Percentiles rank a stretch among this genome's conserved stretches.
Conservation (phyloP, 176 grass and related monocot genomes). For the Hyparrhenia diplandra region DNA sequence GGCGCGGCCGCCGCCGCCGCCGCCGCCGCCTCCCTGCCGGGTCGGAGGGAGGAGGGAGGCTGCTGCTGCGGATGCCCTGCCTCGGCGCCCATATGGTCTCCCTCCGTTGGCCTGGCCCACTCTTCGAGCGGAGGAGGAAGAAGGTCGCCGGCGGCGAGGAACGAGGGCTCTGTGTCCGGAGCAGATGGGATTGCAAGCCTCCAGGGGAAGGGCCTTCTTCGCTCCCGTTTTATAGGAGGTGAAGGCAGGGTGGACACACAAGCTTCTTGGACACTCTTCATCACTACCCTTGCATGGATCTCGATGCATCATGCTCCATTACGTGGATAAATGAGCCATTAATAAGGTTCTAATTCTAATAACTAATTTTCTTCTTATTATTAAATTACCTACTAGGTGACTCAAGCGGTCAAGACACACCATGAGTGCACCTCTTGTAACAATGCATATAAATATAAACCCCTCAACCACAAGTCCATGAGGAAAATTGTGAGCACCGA, state of each 20-base stretch:
- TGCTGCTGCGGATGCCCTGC: constrained; percentile 28
- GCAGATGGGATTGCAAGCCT: constrained; percentile 16
- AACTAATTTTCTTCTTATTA: not conserved
- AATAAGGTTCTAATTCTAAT: too few relatives aligned
- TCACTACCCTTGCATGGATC: constrained; percentile 8
- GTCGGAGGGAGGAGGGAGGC: not conserved
- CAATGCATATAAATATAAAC: not conserved
- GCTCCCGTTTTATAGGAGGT: constrained; percentile 8
- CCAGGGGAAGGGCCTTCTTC: not conserved
- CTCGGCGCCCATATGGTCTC: constrained; percentile 46
- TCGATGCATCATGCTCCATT: not conserved
- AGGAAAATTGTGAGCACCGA: too few relatives aligned
- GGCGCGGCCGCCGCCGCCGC: constrained; percentile 7
- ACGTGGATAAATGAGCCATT: not conserved
- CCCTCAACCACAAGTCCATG: too few relatives aligned
- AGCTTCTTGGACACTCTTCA: not conserved
- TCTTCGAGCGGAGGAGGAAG: constrained; percentile 1
- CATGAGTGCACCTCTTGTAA: not conserved
- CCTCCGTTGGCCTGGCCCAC: not conserved
- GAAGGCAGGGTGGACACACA: not conserved
- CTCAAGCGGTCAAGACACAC: too few relatives aligned
- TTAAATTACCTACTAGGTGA: not conserved
- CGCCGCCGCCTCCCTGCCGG: not conserved
- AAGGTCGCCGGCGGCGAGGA: not conserved
- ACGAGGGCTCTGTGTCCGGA: not conserved